Base-by-base conservation (phyloP, 192 early-diverging fungal species). In the Linderina pennispora region DNA sequence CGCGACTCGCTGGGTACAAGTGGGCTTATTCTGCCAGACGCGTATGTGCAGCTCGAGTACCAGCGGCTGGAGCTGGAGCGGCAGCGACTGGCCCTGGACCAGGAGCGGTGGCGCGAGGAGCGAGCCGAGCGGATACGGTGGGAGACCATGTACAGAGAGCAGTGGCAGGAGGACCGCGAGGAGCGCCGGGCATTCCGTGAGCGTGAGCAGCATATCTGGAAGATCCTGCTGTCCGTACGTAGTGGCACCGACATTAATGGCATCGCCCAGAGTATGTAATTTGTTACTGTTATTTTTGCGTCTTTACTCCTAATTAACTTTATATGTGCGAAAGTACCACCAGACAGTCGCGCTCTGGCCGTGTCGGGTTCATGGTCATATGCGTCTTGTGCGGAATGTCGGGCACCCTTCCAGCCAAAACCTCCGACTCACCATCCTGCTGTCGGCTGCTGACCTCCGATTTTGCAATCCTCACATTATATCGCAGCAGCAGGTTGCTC, bases 311-410 rank as follows among this genome's bases (percentile, higher is more conserved):
- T n/a, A n/a, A n/a, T n/a, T n/a, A n/a, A n/a, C n/a, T n/a, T n/a
- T n/a, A n/a, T n/a, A n/a, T n/a, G n/a, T n/a, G n/a, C 23, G 51
- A 48, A 9, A 60, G 37, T 8, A 49, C n/a, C 4, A 64, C 60
- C 8, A 49, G 34, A 31, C 67, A 71, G 39, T 71, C 67, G 5
- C 61, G 60, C 22, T 71, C 67, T 0, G 67, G 67, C 3, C 44
- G 15, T 0, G 34, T 23, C 3, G 67, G 67, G 25, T 58, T 64
- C 43, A 60, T 58, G 6, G 67, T 59, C 67, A 64, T 59, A 38
- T 43, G 43, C 0, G 61, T 63, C 22, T n/a, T 42, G 23, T 46
- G 45, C 13, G 67, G 61, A 7, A 71, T 59, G 19, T 44, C 35
- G 10, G 55, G 55, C 19, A 55, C 34, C 0, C 34, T 14, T 13